Evolutionary conservation across 768 basidiomycete species (phyloP).

Genomic region (Boletus tomentosulus): DNA sequence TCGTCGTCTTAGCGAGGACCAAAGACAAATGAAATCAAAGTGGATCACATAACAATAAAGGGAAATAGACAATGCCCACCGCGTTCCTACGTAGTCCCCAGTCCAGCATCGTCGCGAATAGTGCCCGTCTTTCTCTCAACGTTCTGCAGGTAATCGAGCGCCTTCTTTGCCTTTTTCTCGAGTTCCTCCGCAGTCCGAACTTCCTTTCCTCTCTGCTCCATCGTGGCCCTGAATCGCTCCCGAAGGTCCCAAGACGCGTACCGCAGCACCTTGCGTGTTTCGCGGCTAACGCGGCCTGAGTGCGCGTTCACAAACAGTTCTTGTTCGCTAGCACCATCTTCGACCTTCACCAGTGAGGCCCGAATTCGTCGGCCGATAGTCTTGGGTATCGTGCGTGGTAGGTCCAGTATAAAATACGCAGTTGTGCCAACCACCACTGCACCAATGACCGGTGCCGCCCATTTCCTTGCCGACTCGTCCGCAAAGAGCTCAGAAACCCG

Average conservation of each 20-base stretch:
- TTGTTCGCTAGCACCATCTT: slow-evolving; percentile 45
- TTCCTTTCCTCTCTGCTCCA: slow-evolving; percentile 77
- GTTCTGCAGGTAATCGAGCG: slow-evolving; percentile 67
- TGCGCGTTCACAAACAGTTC: slow-evolving; percentile 65
- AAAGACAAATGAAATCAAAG: not conserved
- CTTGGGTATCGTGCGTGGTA: slow-evolving; percentile 83
- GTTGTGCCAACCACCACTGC: slow-evolving; percentile 68
- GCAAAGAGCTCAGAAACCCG: slow-evolving; percentile 75
- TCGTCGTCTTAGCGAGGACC: not conserved
- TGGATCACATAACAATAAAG: slow-evolving; percentile 8
- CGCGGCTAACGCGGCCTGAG: slow-evolving; percentile 64
- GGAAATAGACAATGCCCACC: slow-evolving; percentile 1
- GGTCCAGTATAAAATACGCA: slow-evolving; percentile 79
- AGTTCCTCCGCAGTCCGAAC: slow-evolving; percentile 73
- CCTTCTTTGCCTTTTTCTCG: slow-evolving; percentile 64
- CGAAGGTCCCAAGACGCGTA: slow-evolving; percentile 87
- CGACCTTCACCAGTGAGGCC: slow-evolving; percentile 50
- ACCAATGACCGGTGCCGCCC: slow-evolving; percentile 84
- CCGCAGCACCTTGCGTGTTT: slow-evolving; percentile 91
- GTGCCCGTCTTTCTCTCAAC: slow-evolving; percentile 43
- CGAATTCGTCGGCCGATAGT: slow-evolving; percentile 85
- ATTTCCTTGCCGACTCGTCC: slow-evolving; percentile 76
- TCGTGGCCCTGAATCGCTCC: slow-evolving; percentile 72
- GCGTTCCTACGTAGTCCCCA: slow-evolving; percentile 10
- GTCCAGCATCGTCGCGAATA: slow-evolving; percentile 29